Base-by-base conservation (phyloP, 306 rosid species). In the Cicer cuneatum region DNA sequence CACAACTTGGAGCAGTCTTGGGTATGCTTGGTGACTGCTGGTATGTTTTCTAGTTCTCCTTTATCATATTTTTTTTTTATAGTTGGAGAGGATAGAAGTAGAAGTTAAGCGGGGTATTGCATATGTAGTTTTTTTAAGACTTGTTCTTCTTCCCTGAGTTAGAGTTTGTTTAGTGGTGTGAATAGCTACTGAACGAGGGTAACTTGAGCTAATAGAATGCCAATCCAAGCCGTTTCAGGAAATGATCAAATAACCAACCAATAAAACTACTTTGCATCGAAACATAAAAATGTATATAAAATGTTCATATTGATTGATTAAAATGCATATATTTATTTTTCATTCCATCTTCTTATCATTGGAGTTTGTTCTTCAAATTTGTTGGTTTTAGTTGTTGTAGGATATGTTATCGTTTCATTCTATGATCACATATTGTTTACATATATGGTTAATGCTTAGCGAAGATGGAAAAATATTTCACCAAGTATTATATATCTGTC, bases 21-120 rank as follows among this genome's bases (percentile, higher is more conserved):
- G 99, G 99, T 47, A 94, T 92, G 96, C 97, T 94, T 82, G 99
- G 97, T 48, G 99, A 94, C 67, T 94, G 99, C 94, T 83, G 99
- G 99, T 92, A 35, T 39, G 96, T 81, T 48, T 73, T 51, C 38
- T 57, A 10, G 49, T 72, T 60, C 58, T 52, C 63, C 69, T 78
- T 12, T 21, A 29, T 29, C 4, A 29, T 29, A 5, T 29, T 29
- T 29, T 29, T 29, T 29, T 4, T n/a, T n/a, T n/a, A n/a, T n/a
- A n/a, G n/a, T n/a, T n/a, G n/a, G n/a, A n/a, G n/a, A n/a, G n/a
- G n/a, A n/a, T n/a, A n/a, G n/a, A n/a, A 29, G 35, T 29, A 29
- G 35, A 29, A 29, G 35, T 29, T 29, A 29, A 29, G 35, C 3
- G 35, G 35, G 0, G 3, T 29, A 29, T 29, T 29, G 35, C 35